Evolutionary conservation across 1,284 basidiomycete species (phyloP).

Genomic region (Xanthoconium separans): DNA sequence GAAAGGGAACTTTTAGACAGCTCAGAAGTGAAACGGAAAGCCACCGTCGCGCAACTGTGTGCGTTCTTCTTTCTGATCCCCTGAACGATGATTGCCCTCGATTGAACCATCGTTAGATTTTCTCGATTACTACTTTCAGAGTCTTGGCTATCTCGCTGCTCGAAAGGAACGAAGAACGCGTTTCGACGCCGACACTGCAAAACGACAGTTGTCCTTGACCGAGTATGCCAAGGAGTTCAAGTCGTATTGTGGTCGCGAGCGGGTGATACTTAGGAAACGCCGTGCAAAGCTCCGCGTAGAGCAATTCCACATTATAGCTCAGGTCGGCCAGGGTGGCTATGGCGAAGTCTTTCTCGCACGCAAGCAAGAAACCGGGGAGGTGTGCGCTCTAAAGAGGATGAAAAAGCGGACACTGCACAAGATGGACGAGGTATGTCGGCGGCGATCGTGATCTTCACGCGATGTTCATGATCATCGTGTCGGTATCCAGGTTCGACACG

Average conservation of each 20-base stretch:
- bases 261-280: conserved; percentile 85
- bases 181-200: conserved; percentile 82
- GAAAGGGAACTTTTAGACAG: conserved; percentile 82
- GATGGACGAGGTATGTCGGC: conserved; percentile 82
- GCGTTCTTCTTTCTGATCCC: conserved; percentile 50
- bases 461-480: conserved; percentile 5
- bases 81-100: conserved; percentile 10
- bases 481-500: conserved; percentile 74
- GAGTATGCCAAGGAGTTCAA: conserved; percentile 82
- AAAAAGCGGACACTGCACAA: conserved; percentile 88
- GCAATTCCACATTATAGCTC: conserved; percentile 94
- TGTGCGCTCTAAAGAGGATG: conserved; percentile 97
- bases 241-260: conserved; percentile 89
- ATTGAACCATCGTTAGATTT: conserved; percentile 59
- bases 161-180: conserved; percentile 79
- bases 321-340: conserved; percentile 96
- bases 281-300: conserved; percentile 86
- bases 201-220: conserved; percentile 59
- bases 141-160: conserved; percentile 81
- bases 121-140: conserved; percentile 93
- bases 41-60: conserved; percentile 96
- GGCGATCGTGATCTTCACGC: neutral
- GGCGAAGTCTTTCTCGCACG: conserved; percentile 93
- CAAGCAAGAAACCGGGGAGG: conserved; percentile 89
- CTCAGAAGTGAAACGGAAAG: conserved; percentile 86